Evolutionary conservation across 73 alveolate genomes (phyloP), one percentile per base, ranked within the genome.

Genomic region (Symbiodinium pilosum): DNA sequence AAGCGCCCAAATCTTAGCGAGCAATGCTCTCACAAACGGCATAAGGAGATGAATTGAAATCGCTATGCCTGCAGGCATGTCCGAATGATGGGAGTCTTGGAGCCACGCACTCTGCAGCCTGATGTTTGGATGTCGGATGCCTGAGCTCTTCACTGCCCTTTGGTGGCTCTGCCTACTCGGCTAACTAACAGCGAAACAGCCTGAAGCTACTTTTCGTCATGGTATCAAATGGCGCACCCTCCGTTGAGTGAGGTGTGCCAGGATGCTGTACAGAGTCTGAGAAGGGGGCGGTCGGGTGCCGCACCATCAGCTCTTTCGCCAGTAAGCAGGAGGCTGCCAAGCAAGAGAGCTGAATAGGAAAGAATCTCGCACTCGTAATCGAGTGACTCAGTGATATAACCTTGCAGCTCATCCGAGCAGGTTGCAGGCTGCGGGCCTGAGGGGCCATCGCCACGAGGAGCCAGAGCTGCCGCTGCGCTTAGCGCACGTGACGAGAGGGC

Each of bases 271-370:
- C 21, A 47, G 14, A 47, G 83, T 20, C 85, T 56, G 32, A 38
- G 68, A 68, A n/a, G 47, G 39, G 30, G 3, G 38, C 97, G 51
- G 77, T 42, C 26, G 87, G 97, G 32, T 91, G 97, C 54, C 97
- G 87, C 18, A 69, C n/a, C 97, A 91, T 91, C 77, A 91, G 97
- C 97, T 91, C 97, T 91, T 91, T 91, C 41, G 97, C 97, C 81
- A 91, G 56, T 36, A 91, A 54, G 89, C 97, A 91, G 81, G 97
- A 91, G 43, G 97, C 97, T 91, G 97, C 16, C 71, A 44, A 32
- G 56, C 41, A 47, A 47, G 14, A 47, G n/a, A n/a, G n/a, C n/a
- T n/a, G n/a, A n/a, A n/a, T n/a, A n/a, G n/a, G n/a, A n/a, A n/a
- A n/a, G n/a, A n/a, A n/a, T n/a, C n/a, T 24, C 26, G 73, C 73